A percentile compares a stretch with the other conserved stretches of the same genome.
Evolutionary conservation across 208 protist species (phyloP).

Genomic region (Leishmania amazonensis): DNA sequence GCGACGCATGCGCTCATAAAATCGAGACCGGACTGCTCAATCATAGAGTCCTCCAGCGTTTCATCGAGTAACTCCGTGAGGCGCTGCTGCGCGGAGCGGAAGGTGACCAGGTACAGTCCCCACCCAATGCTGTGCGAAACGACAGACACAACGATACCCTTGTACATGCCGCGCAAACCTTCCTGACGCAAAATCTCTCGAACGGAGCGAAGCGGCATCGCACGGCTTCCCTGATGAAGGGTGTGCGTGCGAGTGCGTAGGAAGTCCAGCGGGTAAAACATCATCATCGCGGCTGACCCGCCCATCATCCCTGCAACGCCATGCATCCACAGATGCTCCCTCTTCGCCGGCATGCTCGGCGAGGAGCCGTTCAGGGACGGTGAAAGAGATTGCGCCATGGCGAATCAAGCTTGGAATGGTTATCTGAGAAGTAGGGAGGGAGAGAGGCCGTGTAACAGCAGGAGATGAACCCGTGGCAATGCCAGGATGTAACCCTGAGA

Average conservation of each 20-base stretch:
- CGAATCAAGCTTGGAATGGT: neutral
- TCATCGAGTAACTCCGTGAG: slow-evolving; percentile 36
- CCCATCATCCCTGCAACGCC: slow-evolving; percentile 68
- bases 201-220: slow-evolving; percentile 46
- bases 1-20: slow-evolving; percentile 74
- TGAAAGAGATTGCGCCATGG: slow-evolving; percentile 1
- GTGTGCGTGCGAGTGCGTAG: slow-evolving; percentile 83
- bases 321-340: slow-evolving; percentile 72
- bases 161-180: slow-evolving; percentile 78
- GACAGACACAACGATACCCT: slow-evolving; percentile 71
- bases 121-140: slow-evolving; percentile 75
- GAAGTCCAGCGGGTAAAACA: slow-evolving; percentile 90
- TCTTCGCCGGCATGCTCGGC: slow-evolving; percentile 4
- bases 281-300: slow-evolving; percentile 61
- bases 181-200: slow-evolving; percentile 62
- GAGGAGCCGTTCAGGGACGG: neutral
- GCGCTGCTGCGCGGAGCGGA: slow-evolving; percentile 57
- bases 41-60: slow-evolving; percentile 4
- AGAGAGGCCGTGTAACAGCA: neutral
- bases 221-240: slow-evolving; percentile 49
- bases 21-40: slow-evolving; percentile 30
- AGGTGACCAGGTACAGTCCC: slow-evolving; percentile 79
- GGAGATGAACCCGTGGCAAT: neutral
- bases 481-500: neutral
- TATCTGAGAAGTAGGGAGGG: neutral